phyloP scores from a whole-genome alignment of 139 green algal species.

The Tetradesmus obliquus region DNA sequence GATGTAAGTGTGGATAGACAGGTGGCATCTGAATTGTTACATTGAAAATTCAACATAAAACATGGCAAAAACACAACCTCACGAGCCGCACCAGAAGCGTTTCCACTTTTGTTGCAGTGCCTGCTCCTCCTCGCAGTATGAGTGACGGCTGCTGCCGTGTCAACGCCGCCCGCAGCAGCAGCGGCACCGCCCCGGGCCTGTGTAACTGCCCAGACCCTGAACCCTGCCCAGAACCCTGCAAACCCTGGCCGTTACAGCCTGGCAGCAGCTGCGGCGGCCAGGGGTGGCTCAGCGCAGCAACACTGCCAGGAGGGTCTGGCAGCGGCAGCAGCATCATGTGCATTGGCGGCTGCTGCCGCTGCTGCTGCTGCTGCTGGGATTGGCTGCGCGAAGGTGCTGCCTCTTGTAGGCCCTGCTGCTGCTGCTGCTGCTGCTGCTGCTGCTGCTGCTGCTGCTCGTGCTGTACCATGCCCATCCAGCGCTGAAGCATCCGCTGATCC shows the following conservation, averaged over 20 bases:
- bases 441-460: background rate
- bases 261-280: conserved; percentile 9
- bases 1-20: too few relatives aligned
- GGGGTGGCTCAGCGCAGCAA: background rate
- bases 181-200: background rate
- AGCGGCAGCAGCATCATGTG: conserved; percentile 17
- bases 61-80: too few relatives aligned
- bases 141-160: background rate
- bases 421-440: background rate
- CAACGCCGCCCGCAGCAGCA: background rate
- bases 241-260: background rate
- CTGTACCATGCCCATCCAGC: background rate
- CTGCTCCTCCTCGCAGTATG: background rate
- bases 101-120: background rate
- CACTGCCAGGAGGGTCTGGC: background rate
- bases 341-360: background rate
- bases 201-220: background rate
- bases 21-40: too few relatives aligned
- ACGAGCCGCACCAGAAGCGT: background rate
- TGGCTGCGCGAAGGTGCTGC: background rate
- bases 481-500: background rate
- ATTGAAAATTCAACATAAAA: too few relatives aligned
- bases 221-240: background rate
- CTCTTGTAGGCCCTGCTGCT: background rate
- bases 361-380: background rate